These are phyloP conservation scores for Irpex sp. DNA, from an alignment of 1,284 basidiomycete species.

Conservation along the genomic window DNA sequence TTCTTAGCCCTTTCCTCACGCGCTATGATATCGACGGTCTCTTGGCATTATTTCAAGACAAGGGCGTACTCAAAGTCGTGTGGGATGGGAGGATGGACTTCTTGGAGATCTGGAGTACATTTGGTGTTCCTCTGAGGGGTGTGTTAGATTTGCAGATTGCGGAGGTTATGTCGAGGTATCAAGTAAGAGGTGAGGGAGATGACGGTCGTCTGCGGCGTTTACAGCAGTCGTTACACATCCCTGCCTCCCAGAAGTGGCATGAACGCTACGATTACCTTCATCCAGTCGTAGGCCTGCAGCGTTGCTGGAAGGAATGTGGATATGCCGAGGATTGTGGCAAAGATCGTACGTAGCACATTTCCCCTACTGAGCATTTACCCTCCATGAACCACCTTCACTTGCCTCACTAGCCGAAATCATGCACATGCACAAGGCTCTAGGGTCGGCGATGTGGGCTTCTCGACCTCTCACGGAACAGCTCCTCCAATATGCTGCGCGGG, in stretches of 20 bases:
- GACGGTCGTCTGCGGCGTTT: conserved; percentile 26
- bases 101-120: conserved; percentile 31
- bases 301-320: conserved; percentile 20
- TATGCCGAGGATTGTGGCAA: conserved; percentile 20
- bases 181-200: conserved; percentile 30
- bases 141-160: conserved; percentile 41
- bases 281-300: conserved; percentile 23
- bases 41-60: conserved; percentile 26
- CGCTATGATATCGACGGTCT: conserved; percentile 22
- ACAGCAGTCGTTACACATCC: conserved; percentile 20
- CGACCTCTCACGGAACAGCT: conserved; percentile 34
- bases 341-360: conserved; percentile 25
- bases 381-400: background rate
- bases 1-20: conserved; percentile 23
- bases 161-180: conserved; percentile 26
- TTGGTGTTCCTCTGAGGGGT: conserved; percentile 28
- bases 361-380: background rate
- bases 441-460: conserved; percentile 30
- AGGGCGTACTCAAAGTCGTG: conserved; percentile 34
- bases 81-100: conserved; percentile 45
- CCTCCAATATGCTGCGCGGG: conserved; percentile 38
- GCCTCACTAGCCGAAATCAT: conserved; percentile 31
- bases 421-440: conserved; percentile 32
- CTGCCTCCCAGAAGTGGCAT: conserved; percentile 14
- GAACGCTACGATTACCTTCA: conserved; percentile 29